Percentiles rank a stretch among this genome's conserved stretches.
Conservation (phyloP, 2,329 filamentous ascomycete genomes). For the Colletotrichum sp. region DNA sequence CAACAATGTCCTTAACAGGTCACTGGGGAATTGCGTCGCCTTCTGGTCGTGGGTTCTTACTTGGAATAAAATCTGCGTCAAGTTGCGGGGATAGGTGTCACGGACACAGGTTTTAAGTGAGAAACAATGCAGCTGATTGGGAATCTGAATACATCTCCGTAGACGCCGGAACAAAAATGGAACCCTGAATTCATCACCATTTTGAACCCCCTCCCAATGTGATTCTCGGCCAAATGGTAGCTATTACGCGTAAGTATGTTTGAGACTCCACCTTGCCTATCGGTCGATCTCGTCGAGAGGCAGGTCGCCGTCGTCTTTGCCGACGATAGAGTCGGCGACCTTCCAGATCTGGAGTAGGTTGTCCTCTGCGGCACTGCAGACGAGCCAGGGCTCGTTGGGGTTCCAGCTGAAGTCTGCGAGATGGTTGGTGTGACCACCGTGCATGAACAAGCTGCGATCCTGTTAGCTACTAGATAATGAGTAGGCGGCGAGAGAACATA, state of each 20-base stretch:
- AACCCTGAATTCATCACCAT: constrained; percentile 1
- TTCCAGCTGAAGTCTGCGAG: constrained; percentile 99
- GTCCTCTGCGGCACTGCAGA: constrained; percentile 94
- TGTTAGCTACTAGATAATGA: constrained; percentile 22
- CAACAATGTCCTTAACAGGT: neutral
- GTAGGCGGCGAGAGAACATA: constrained; percentile 38
- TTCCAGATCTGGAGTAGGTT: constrained; percentile 97
- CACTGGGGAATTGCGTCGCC: neutral
- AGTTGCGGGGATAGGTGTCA: neutral
- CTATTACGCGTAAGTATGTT: constrained; percentile 4
- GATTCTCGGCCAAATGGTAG: neutral
- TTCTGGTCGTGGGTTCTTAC: neutral
- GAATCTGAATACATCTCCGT: constrained; percentile 15
- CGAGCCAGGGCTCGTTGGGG: constrained; percentile 93
- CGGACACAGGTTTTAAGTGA: neutral
- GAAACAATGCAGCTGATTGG: constrained; percentile 4
- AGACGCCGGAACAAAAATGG: constrained; percentile 16
- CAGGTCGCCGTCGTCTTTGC: constrained; percentile 76
- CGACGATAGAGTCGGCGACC: constrained; percentile 80
- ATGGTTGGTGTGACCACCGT: constrained; percentile 96
- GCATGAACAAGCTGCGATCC: constrained; percentile 82
- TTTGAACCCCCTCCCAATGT: neutral
- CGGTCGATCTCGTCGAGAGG: constrained; percentile 78
- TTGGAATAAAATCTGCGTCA: neutral
- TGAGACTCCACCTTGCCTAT: constrained; percentile 35